phyloP scores from a whole-genome alignment of 352 stramenopile genomes.

The Pseudoperonospora humuli region DNA sequence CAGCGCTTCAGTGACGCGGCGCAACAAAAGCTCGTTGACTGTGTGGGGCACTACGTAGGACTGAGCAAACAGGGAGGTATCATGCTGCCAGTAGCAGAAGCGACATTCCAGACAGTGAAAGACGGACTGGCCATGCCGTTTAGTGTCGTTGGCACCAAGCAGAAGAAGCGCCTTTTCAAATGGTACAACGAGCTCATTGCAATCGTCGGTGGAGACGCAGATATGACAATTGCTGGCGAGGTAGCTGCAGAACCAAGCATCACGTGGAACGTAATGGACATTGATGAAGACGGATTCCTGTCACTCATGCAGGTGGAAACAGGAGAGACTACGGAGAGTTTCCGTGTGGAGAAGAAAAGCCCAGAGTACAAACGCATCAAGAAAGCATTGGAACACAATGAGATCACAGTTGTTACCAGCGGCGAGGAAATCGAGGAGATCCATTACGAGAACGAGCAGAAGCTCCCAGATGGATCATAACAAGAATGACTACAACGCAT shows the following conservation, averaged over 20 bases:
- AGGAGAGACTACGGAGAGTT: constrained; percentile 59
- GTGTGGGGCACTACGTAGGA: constrained; percentile 56
- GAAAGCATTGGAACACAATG: constrained; percentile 43
- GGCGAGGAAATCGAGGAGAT: constrained; percentile 49
- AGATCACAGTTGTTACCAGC: constrained; percentile 45
- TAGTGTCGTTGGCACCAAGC: constrained; percentile 69
- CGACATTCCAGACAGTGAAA: constrained; percentile 61
- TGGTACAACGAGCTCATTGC: constrained; percentile 81
- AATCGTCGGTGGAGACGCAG: constrained; percentile 39
- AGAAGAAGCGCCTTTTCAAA: constrained; percentile 78
- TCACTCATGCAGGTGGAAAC: constrained; percentile 57
- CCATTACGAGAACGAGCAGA: constrained; percentile 24
- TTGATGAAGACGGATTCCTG: constrained; percentile 71
- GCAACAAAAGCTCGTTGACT: constrained; percentile 72
- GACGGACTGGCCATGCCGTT: constrained; percentile 80
- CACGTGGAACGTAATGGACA: constrained; percentile 59
- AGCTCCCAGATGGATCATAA: not conserved
- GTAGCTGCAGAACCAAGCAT: constrained; percentile 11
- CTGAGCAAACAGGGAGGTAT: constrained; percentile 44
- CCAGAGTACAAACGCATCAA: constrained; percentile 66
- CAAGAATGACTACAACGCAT: constrained; percentile 6
- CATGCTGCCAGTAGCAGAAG: constrained; percentile 45
- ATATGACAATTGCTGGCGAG: constrained; percentile 18
- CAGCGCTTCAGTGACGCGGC: constrained; percentile 69
- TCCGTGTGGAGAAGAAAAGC: constrained; percentile 64